A percentile compares a stretch with the other conserved stretches of the same genome.
Evolutionary conservation across 257 asterid species (phyloP).

Genomic region (Solanum lycopersicoides): DNA sequence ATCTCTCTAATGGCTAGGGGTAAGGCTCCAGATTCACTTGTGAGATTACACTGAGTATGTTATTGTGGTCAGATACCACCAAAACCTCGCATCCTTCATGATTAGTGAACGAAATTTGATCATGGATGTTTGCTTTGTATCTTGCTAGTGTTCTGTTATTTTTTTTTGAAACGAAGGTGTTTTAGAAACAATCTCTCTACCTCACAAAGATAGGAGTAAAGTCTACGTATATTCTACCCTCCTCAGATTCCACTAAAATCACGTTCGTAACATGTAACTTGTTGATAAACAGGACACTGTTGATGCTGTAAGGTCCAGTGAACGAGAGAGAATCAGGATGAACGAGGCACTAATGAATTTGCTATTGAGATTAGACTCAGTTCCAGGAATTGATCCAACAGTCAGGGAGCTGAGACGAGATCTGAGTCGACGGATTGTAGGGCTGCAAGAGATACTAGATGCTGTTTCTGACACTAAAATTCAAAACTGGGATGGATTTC

Average conservation of each 20-base stretch:
- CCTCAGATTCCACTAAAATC: background rate
- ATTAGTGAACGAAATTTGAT: background rate
- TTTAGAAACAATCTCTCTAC: background rate
- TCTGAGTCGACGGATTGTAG: slow-evolving; percentile 78
- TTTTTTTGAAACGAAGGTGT: background rate
- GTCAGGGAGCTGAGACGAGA: slow-evolving; percentile 86
- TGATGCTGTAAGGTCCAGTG: slow-evolving; percentile 72
- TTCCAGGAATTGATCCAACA: slow-evolving; percentile 77
- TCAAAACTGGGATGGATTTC: slow-evolving; percentile 63
- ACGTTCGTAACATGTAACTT: background rate
- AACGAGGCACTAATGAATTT: slow-evolving; percentile 75
- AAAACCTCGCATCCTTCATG: background rate
- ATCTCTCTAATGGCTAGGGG: background rate
- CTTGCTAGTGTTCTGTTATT: background rate
- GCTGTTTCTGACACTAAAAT: slow-evolving; percentile 60
- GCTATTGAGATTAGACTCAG: slow-evolving; percentile 67
- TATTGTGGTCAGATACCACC: background rate
- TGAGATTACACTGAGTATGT: too few relatives aligned
- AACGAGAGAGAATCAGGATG: slow-evolving; percentile 63
- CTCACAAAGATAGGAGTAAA: background rate
- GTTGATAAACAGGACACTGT: slow-evolving; percentile 69
- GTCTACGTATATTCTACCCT: too few relatives aligned
- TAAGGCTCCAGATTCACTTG: too few relatives aligned
- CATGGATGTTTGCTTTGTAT: background rate
- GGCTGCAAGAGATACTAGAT: slow-evolving; percentile 89